Conservation (phyloP, 164 flowering plant species). For the Aristolochia californica region DNA sequence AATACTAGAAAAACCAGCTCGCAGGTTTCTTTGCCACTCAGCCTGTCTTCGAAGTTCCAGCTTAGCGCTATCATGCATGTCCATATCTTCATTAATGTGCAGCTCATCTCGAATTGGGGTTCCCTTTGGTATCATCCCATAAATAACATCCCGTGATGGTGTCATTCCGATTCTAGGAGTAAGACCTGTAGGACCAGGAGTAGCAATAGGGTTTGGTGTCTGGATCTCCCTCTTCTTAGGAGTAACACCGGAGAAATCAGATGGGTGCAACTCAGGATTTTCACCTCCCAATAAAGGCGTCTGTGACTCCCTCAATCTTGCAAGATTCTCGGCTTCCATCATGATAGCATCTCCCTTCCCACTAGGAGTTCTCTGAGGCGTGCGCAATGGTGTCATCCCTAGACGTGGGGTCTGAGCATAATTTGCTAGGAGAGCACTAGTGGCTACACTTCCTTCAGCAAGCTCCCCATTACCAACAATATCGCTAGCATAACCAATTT, state of each 20-base stretch:
- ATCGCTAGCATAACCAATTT: constrained; percentile 94
- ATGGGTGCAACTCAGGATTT: constrained; percentile 94
- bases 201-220: constrained; percentile 84
- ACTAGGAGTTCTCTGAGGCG: constrained; percentile 93
- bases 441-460: constrained; percentile 83
- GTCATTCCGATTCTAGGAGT: constrained; percentile 93
- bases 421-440: constrained; percentile 81
- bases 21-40: constrained; percentile 64
- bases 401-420: constrained; percentile 76
- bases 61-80: constrained; percentile 58
- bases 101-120: constrained; percentile 93
- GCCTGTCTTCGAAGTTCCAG: constrained; percentile 65
- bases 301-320: constrained; percentile 84
- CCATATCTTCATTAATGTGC: constrained; percentile 83
- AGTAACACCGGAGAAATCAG: constrained; percentile 99
- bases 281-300: constrained; percentile 96
- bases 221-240: constrained; percentile 81
- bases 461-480: constrained; percentile 62
- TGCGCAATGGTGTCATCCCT: constrained; percentile 81
- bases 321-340: constrained; percentile 99
- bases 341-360: constrained; percentile 94
- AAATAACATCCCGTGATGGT: constrained; percentile 73
- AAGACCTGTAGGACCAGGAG: constrained; percentile 64
- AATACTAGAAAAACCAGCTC: constrained; percentile 58
- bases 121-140: constrained; percentile 76